Percentiles rank a stretch among this genome's conserved stretches.
These are phyloP conservation scores for Chrysoporthe deuterocubensis DNA, from an alignment of 2,329 filamentous ascomycete genomes.

Conservation along the genomic window DNA sequence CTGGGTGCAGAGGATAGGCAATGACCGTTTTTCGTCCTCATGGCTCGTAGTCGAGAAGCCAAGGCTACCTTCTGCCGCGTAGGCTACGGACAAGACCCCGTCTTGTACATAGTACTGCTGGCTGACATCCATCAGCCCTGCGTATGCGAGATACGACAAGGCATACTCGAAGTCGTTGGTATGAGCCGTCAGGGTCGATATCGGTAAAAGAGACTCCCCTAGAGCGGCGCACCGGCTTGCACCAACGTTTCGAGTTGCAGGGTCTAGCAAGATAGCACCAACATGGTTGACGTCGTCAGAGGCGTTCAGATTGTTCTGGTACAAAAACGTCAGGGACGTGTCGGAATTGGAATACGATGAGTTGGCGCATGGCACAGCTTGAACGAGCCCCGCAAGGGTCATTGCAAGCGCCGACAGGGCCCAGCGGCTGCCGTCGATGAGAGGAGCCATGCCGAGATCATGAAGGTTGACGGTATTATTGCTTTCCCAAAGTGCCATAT, in stretches of 20 bases:
- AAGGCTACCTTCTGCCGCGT: constrained; percentile 30
- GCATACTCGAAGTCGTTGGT: constrained; percentile 48
- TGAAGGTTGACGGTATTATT: neutral
- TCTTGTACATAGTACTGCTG: constrained; percentile 48
- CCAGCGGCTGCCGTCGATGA: constrained; percentile 6
- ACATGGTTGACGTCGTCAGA: constrained; percentile 57
- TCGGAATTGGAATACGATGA: constrained; percentile 38
- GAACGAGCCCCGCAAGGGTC: constrained; percentile 1
- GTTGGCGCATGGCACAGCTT: neutral
- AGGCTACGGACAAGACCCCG: constrained; percentile 45
- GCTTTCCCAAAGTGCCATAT: neutral
- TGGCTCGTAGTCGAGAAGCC: constrained; percentile 31
- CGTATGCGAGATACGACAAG: constrained; percentile 44
- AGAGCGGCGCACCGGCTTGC: constrained; percentile 49
- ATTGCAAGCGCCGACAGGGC: constrained; percentile 14
- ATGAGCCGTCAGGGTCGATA: constrained; percentile 45
- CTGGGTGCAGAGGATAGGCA: constrained; percentile 57
- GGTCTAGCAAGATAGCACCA: constrained; percentile 53
- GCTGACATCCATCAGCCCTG: constrained; percentile 9
- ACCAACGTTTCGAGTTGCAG: constrained; percentile 42
- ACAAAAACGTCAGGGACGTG: constrained; percentile 54
- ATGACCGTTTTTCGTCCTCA: constrained; percentile 32
- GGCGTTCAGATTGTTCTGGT: constrained; percentile 59
- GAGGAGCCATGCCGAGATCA: constrained; percentile 12
- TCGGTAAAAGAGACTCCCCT: constrained; percentile 51